Evolutionary conservation across 495 filamentous ascomycete genomes (phyloP), one percentile per base, ranked within the genome.

Genomic region (Penicillium simplicissimum): DNA sequence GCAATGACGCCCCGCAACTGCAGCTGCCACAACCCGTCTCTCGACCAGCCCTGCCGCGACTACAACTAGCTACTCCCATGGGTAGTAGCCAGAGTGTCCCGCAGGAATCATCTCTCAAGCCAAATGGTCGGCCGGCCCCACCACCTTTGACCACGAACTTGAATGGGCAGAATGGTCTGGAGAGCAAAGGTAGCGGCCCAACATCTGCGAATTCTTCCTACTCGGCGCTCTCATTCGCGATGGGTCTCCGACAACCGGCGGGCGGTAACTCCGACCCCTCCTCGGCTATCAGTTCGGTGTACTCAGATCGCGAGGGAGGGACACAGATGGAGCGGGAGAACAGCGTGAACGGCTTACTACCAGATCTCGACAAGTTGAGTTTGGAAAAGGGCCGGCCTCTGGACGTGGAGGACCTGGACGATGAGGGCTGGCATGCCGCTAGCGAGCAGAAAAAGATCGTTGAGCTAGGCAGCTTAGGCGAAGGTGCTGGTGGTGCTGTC

Each of bases 401-500:
- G 31, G 95, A 98, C 74, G 93, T 96, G 14, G 93, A 97, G 56
- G 92, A 98, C 65, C 74, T 98, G 60, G 92, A 98, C 74, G 93
- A 97, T 69, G 90, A 93, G 52, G 91, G 92, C 13, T 98, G 96
- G 95, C 85, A 88, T 67, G 93, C 94, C 17, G 96, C 93, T 33
- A 95, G 91, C 67, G 86, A 88, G 69, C 90, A 94, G 68, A 90
- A 91, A 69, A 85, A 90, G 70, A 93, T 98, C 59, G 75, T 89
- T 42, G 92, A 98, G 76, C 71, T 97, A 42, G 96, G 96, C 8
- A 92, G 90, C 69, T 76, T 98, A 45, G 95, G 95, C 57, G 95
- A 98, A 75, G 95, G 95, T 61, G 93, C 96, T 49, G 95, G 95
- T 55, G 95, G 95, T 68, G 95, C 95, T 9, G 95, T 98, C 37